phyloP scores from a whole-genome alignment of 2,329 filamentous ascomycete genomes.

The Pestalotiopsis sp. region DNA sequence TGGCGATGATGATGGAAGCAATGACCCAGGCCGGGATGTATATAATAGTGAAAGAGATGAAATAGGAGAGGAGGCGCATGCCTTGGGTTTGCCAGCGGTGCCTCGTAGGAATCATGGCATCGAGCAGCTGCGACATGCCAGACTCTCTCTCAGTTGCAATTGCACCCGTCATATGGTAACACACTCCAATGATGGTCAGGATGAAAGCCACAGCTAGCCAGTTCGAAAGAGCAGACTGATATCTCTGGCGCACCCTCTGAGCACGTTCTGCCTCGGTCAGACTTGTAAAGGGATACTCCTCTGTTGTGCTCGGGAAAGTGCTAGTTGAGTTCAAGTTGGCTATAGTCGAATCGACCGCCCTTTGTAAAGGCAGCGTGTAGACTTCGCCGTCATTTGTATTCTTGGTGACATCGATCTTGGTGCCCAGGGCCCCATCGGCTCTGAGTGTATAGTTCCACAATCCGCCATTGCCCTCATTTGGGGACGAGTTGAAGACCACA shows the following conservation, averaged over 20 bases:
- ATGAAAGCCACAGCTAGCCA: conserved; percentile 81
- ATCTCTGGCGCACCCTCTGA: conserved; percentile 66
- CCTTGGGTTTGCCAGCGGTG: conserved; percentile 76
- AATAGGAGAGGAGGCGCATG: conserved; percentile 76
- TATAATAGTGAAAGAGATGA: conserved; percentile 77
- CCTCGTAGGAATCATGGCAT: conserved; percentile 85
- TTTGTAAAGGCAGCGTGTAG: conserved; percentile 79
- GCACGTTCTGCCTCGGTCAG: conserved; percentile 68
- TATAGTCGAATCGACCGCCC: conserved; percentile 76
- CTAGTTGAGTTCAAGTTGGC: conserved; percentile 50
- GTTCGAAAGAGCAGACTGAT: conserved; percentile 74
- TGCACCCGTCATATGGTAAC: conserved; percentile 85
- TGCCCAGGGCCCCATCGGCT: conserved; percentile 71
- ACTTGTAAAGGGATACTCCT: conserved; percentile 78
- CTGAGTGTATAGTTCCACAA: conserved; percentile 88
- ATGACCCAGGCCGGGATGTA: conserved; percentile 85
- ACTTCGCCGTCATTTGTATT: conserved; percentile 74
- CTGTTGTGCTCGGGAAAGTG: conserved; percentile 44
- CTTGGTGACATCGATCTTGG: conserved; percentile 65
- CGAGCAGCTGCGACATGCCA: conserved; percentile 85
- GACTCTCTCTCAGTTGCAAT: conserved; percentile 84
- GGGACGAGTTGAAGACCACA: conserved; percentile 75
- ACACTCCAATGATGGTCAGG: conserved; percentile 77
- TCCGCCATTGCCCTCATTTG: conserved; percentile 65
- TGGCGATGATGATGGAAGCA: conserved; percentile 65